Base-by-base conservation (phyloP, 1,139 yeast species). In the Kurtzmaniella quercitrusa region DNA sequence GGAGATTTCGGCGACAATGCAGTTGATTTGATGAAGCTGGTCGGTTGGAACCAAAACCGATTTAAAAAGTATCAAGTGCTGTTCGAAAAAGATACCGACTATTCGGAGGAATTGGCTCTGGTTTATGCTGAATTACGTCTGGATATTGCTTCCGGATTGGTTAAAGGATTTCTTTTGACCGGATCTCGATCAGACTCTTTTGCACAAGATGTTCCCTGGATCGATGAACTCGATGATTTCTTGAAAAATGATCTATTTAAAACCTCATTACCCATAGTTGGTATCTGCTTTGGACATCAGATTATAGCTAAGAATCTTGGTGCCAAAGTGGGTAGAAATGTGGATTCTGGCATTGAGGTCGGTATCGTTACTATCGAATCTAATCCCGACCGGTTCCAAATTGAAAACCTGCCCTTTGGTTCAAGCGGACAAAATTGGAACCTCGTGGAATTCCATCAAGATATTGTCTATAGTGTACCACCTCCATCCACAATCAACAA, bases 211-310 rank as follows among this genome's bases (percentile, higher is more conserved):
- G 63, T 65, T 2, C 59, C 56, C 21, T 84, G 91, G 91, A 78
- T 84, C 43, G 45, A 58, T 23, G 56, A 60, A 41, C 62, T 84
- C 20, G 70, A 70, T 26, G 65, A 66, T 15, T 84, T 70, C 52
- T 49, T 80, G 28, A 56, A 60, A 26, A 47, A 48, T 33, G 55
- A 47, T 42, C 57, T 59, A 36, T 66, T 63, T 51, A 38, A 53
- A 22, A 17, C 16, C 8, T 14, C 34, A 41, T 58, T 48, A 54
- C 84, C 84, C 1, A 50, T 79, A 2, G 71, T 76, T 2, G 91
- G 94, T 1, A 68, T 88, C 34, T 89, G 96, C 59, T 88, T 87
- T 59, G 97, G 96, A 2, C 96, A 88, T 59, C 97, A 89, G 57
- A 69, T 88, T 16, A 60, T 87, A 21, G 84, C 82, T 2, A 71